A percentile compares a stretch with the other conserved stretches of the same genome.
Conservation (phyloP, 441 rosid species). For the Geranium incanum region DNA sequence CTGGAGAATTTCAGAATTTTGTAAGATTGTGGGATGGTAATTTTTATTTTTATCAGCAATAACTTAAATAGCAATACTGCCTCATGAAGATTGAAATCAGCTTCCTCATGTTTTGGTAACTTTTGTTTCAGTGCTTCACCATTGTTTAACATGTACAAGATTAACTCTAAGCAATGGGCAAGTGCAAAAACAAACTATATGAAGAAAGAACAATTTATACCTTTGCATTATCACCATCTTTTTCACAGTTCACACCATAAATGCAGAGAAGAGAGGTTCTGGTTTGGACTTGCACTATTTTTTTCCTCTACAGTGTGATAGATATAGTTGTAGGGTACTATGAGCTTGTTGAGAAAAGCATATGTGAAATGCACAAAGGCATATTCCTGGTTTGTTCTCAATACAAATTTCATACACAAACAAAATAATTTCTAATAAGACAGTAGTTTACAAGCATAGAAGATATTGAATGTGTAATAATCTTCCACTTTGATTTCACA, state of each 20-base stretch:
- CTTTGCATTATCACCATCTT: slow-evolving; percentile 2
- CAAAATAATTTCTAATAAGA: not conserved
- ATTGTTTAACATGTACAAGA: too few relatives aligned
- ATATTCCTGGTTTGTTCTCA: not conserved
- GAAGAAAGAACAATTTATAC: not conserved
- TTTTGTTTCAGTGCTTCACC: too few relatives aligned
- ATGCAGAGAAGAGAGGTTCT: not conserved
- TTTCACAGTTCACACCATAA: not conserved
- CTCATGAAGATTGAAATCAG: too few relatives aligned
- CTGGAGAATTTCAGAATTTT: not conserved
- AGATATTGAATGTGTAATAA: not conserved
- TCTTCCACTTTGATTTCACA: not conserved
- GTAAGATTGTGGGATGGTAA: not conserved
- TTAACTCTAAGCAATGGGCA: not conserved
- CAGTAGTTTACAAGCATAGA: not conserved
- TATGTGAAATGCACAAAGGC: not conserved
- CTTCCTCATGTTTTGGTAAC: too few relatives aligned
- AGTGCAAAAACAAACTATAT: not conserved
- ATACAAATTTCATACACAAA: not conserved
- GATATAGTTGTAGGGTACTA: not conserved
- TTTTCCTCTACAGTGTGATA: not conserved
- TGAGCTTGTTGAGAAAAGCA: slow-evolving; percentile 1
- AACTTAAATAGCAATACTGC: too few relatives aligned
- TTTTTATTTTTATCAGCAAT: not conserved
- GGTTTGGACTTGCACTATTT: not conserved